Base-by-base conservation (phyloP, 176 grass and related monocot species). In the Aegilops longissima region DNA sequence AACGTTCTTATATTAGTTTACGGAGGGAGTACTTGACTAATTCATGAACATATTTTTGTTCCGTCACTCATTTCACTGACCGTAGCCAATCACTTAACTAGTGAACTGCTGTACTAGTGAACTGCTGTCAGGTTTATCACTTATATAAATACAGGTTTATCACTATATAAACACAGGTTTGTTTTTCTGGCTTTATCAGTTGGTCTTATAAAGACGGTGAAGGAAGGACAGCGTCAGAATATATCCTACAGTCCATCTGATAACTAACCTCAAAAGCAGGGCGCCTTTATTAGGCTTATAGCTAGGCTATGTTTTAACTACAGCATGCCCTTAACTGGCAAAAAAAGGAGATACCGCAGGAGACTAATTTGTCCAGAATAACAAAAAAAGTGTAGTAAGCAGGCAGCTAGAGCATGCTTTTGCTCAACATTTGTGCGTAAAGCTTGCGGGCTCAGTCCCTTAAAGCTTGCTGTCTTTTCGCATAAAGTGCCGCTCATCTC, bases 391-490 rank as follows among this genome's bases (percentile, higher is more conserved):
- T 54, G 38, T 51, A 40, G 51, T 81, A 14, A 56, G 24, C 72
- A 80, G 77, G 16, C 21, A 78, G 3, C 34, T 49, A 45, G 27
- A 62, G 12, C 61, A 61, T 76, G 21, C 35, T 81, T 80, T 77
- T 11, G 8, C 70, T 14, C 13, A 61, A 61, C 61, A 89, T 76
- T 61, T 81, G 45, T 62, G 21, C 20, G 7, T 61, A 40, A 80
- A 89, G 56, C 39, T 79, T 39, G 39, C 39, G 10, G 49, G 38
- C 21, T 25, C 44, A 21, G 29, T 23, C 71, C 78, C 51, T 30
- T 77, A 86, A 90, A 86, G 78, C 71, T 82, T 39, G 36, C 7
- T 63, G 88, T 86, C 83, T 8, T 90, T 86, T 82, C 62, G 77
- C 45, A 70, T 85, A 85, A 76, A 81, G 70, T 31, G 82, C 18